Evolutionary conservation across 169 alveolate genomes (phyloP), one percentile per base, ranked within the genome.

Genomic region (Eimeria brunetti): DNA sequence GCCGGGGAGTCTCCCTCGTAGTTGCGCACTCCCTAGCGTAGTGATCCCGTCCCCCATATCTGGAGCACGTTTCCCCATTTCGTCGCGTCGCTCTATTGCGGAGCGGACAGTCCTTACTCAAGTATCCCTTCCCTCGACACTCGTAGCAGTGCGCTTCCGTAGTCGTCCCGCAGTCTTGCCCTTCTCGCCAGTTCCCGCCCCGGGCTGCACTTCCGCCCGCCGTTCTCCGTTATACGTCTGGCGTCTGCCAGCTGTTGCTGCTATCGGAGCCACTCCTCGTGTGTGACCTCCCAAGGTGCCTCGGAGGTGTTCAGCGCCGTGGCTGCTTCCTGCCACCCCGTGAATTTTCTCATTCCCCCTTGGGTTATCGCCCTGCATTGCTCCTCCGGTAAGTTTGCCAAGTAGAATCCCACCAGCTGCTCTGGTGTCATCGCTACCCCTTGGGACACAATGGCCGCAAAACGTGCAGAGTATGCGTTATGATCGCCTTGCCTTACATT

Each of bases 11-110:
- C 44, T n/a, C 62, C 56, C 38, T n/a, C 64, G 33, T 0, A 64
- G 9, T 46, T 44, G 88, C 56, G 41, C 62, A 78, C 62, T 33
- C 88, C 27, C 67, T 49, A 14, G 67, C 88, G 88, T 78, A 49
- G 88, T 49, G 88, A 4, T 22, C 88, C 88, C 44, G 6, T 1
- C 88, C 64, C 46, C 88, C 88, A 78, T 36, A 78, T 27, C 22
- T 78, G 16, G 20, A 16, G 30, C 88, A 44, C 20, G 8, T 46
- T n/a, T 44, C 64, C 62, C 88, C 88, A 69, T 3, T 9, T 0
- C 80, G 80, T 36, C 51, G 80, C 11, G 80, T 5, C n/a, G 1
- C 80, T 18, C 30, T n/a, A 2, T 33, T 69, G 80, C 51, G 80
- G 5, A 24, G 30, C n/a, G 51, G 51, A 33, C 80, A 69, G n/a